These are phyloP conservation scores for Fabrea salina DNA, from an alignment of 169 alveolate species.

Conservation along the genomic window DNA sequence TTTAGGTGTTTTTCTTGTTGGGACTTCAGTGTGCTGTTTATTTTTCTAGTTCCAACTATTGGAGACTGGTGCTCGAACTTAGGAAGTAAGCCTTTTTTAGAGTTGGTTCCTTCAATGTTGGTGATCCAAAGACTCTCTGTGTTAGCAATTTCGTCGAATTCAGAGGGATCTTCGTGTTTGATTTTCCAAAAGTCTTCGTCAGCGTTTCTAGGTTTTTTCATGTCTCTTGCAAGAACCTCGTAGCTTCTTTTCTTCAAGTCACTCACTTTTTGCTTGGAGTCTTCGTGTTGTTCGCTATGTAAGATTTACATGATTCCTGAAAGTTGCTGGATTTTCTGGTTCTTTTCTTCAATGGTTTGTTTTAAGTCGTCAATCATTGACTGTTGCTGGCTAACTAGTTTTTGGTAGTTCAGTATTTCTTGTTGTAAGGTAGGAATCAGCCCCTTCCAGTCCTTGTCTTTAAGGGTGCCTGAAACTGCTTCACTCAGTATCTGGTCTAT, in stretches of 20 bases:
- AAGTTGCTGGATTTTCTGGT: background rate
- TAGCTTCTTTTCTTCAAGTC: no score
- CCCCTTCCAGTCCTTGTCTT: no score
- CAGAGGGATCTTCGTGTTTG: background rate
- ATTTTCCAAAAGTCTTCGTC: background rate
- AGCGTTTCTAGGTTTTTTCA: background rate
- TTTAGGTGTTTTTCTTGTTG: background rate
- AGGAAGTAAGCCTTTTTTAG: background rate
- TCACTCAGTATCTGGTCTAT: no score
- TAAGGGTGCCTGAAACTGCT: no score
- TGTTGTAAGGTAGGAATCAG: no score
- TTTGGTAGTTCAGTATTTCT: background rate
- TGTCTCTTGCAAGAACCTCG: no score
- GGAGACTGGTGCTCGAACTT: background rate
- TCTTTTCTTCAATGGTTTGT: background rate
- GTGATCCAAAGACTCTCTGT: background rate
- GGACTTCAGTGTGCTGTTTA: background rate
- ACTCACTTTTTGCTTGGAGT: no score
- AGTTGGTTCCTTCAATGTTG: background rate
- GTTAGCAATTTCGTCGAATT: background rate
- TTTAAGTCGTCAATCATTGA: background rate
- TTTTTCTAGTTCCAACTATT: background rate
- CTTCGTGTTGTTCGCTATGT: background rate
- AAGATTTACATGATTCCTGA: background rate
- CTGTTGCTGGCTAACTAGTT: background rate